phyloP scores from a whole-genome alignment of 352 stramenopile species.

The Globisporangium lucens region DNA sequence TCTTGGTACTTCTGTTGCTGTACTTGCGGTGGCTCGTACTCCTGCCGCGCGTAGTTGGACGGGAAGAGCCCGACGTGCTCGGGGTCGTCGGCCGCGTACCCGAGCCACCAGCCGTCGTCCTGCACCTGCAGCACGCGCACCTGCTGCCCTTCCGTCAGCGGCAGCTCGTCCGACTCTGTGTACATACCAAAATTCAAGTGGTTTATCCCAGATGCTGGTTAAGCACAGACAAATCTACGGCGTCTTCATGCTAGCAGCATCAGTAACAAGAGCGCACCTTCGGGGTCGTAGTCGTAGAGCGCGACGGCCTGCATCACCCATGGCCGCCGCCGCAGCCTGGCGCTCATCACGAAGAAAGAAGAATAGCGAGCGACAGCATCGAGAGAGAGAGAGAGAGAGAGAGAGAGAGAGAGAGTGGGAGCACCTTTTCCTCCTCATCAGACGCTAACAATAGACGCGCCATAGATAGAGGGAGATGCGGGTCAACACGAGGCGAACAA shows the following conservation, averaged over 20 bases:
- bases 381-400: not conserved
- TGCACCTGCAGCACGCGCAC: constrained; percentile 50
- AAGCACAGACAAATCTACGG: not conserved
- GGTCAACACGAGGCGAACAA: not conserved
- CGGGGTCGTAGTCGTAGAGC: constrained; percentile 63
- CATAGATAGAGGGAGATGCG: not conserved
- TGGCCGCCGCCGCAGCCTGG: constrained; percentile 3
- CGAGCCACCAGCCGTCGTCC: constrained; percentile 64
- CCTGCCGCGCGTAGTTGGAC: constrained; percentile 62
- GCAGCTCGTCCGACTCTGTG: constrained; percentile 55
- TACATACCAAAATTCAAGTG: constrained; percentile 1
- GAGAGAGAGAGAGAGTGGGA: too few species aligned
- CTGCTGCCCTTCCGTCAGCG: constrained; percentile 39
- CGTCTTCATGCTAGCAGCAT: not conserved
- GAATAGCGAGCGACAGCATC: not conserved
- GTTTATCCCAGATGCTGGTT: not conserved
- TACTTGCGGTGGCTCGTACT: not conserved
- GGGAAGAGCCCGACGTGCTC: constrained; percentile 45
- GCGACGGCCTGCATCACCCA: constrained; percentile 42
- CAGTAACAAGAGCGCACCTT: constrained; percentile 21
- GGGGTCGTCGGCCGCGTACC: constrained; percentile 31
- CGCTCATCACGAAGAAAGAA: constrained; percentile 5
- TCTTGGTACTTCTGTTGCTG: constrained; percentile 6
- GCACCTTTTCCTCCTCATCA: not conserved
- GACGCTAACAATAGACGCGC: constrained; percentile 6